Evolutionary conservation across 2,329 filamentous ascomycete species (phyloP), one percentile per base, ranked within the genome.

Genomic region (Ophiocordyceps camponoti-rufipedis): DNA sequence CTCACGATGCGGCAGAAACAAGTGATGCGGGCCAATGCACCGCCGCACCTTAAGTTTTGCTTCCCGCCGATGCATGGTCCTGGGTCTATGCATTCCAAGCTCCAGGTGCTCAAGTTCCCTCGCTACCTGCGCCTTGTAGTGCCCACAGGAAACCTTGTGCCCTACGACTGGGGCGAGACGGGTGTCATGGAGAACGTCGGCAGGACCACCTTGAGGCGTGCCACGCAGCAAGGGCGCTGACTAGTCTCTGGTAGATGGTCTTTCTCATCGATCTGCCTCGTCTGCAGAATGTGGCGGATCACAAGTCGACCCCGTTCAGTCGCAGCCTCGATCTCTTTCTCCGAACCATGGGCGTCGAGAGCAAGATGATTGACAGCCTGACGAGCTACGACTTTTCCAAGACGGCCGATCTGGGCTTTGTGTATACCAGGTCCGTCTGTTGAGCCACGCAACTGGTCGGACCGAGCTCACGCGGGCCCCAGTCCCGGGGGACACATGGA

Each of bases 181-280:
- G 85, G 85, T 7, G 63, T 79, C 2, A 83, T 94, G 78, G 88
- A 95, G 62, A 95, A 94, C 60, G 80, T 82, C 55, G 48, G 70
- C 53, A 41, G 44, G 42, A 42, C 42, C 9, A 46, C 46, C 41
- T 38, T 29, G 38, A 33, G 49, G 49, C 44, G 19, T 33, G 45
- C 48, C 48, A 45, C 39, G 19, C 51, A 44, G 49, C 52, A 56
- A 50, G 55, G 51, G 42, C 40, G 32, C 54, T 38, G 10, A 19
- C 16, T 11, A 14, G 29, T 23, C 6, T 35, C 29, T 47, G 23
- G 23, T 23, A 83, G 79, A 81, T 80, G 54, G 77, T 88, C 8
- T 96, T 94, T 58, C 58, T 96, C n/a, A 88, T 98, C 51, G 91
- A 98, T 58, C 73, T 96, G 9, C 89, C 91, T 6, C 70, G 74